Evolutionary conservation across 139 green algal genomes (phyloP).

Genomic region (Zygnema cylindricum): DNA sequence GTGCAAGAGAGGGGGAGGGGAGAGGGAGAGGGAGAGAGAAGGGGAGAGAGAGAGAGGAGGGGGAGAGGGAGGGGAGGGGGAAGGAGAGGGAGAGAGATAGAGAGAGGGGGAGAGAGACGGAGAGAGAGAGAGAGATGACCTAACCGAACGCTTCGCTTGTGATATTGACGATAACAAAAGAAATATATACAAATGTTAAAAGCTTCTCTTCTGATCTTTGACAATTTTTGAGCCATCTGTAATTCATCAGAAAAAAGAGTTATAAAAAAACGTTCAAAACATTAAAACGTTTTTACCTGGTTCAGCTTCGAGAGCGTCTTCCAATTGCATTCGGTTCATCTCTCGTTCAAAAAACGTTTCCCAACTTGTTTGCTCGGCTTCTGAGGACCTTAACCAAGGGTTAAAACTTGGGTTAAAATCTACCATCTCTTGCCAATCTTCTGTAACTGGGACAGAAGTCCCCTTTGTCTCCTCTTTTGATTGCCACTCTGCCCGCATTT

Average conservation of each 20-base stretch:
- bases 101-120: neutral
- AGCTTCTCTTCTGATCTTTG: no score
- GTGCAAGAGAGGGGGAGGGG: no score
- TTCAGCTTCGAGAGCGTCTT: neutral
- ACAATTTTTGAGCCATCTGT: neutral
- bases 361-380: neutral
- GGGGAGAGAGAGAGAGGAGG: neutral
- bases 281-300: no score
- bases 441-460: neutral
- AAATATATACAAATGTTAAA: neutral
- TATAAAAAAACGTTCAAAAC: neutral
- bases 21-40: neutral
- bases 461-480: neutral
- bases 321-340: neutral
- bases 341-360: neutral
- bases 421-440: neutral
- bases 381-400: neutral
- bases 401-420: neutral
- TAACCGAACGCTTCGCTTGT: neutral
- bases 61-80: neutral
- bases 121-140: neutral
- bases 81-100: neutral
- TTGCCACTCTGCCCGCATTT: constrained; percentile 6
- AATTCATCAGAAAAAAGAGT: neutral
- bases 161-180: neutral